A percentile compares a stretch with the other conserved stretches of the same genome.
Evolutionary conservation across 2,329 filamentous ascomycete species (phyloP).

Genomic region (Samsoniella hepiali): DNA sequence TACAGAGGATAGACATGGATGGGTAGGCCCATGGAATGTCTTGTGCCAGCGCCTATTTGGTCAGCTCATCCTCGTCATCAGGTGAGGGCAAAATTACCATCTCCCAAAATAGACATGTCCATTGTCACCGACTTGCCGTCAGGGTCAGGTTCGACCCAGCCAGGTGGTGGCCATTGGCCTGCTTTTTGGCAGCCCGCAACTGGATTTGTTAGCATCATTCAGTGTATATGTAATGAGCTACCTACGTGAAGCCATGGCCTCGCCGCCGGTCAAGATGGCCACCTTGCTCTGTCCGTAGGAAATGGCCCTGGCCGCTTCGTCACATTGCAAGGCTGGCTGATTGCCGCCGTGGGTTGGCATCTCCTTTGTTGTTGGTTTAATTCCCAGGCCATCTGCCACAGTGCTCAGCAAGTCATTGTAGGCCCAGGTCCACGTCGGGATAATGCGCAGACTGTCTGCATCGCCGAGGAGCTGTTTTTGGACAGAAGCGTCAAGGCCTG

Average conservation of each 20-base stretch:
- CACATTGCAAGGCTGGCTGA: slow-evolving; percentile 59
- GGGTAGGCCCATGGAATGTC: slow-evolving; percentile 58
- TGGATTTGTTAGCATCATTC: slow-evolving; percentile 20
- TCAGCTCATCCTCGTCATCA: slow-evolving; percentile 13
- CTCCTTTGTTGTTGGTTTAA: slow-evolving; percentile 44
- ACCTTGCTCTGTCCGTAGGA: slow-evolving; percentile 51
- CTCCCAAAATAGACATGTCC: slow-evolving; percentile 43
- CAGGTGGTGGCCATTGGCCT: slow-evolving; percentile 46
- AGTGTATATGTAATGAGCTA: neutral
- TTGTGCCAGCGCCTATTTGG: slow-evolving; percentile 48
- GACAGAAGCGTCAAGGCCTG: slow-evolving; percentile 26
- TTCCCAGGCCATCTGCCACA: slow-evolving; percentile 47
- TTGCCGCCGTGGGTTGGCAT: slow-evolving; percentile 62
- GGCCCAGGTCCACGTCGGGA: slow-evolving; percentile 64
- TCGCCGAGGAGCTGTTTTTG: slow-evolving; percentile 36
- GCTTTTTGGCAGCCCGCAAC: slow-evolving; percentile 34
- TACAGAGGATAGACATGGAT: slow-evolving; percentile 68
- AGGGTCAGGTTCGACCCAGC: slow-evolving; percentile 53
- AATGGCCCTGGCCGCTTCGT: slow-evolving; percentile 59
- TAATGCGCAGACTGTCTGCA: slow-evolving; percentile 58
- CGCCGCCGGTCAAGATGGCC: slow-evolving; percentile 60
- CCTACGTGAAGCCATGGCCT: slow-evolving; percentile 58
- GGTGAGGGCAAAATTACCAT: slow-evolving; percentile 19
- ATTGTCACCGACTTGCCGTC: slow-evolving; percentile 46
- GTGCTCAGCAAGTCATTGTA: slow-evolving; percentile 57